Percentiles rank a stretch among this genome's conserved stretches.
Conservation (phyloP, 106 monocot species). For the Alisma plantagoaquatica region DNA sequence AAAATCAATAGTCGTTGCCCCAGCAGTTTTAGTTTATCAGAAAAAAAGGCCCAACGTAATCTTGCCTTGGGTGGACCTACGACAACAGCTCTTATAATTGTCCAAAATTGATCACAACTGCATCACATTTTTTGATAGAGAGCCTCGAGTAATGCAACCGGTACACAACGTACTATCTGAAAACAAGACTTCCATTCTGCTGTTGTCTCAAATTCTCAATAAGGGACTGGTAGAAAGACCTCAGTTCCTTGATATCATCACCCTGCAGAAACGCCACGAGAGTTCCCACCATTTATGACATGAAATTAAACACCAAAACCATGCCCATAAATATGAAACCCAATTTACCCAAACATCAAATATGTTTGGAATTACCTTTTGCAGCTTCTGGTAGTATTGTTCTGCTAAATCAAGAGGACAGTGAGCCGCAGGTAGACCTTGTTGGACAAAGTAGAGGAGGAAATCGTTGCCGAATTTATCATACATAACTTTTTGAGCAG, state of each 20-base stretch:
- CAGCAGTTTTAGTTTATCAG: too few relatives aligned
- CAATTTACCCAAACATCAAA: not conserved
- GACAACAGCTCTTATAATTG: too few relatives aligned
- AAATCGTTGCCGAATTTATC: constrained; percentile 79
- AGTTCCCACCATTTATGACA: too few relatives aligned
- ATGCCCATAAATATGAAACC: too few relatives aligned
- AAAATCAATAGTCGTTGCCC: too few relatives aligned
- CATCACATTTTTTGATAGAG: too few relatives aligned
- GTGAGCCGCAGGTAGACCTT: constrained; percentile 47
- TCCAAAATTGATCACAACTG: too few relatives aligned
- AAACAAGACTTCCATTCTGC: constrained; percentile 86
- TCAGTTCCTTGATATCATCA: constrained; percentile 63
- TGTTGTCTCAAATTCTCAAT: constrained; percentile 81
- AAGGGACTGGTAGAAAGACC: constrained; percentile 72
- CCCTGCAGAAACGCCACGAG: constrained; percentile 52
- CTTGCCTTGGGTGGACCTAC: too few relatives aligned
- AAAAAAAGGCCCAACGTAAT: too few relatives aligned
- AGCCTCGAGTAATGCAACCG: too few relatives aligned
- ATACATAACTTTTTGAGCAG: constrained; percentile 85
- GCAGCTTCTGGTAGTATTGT: constrained; percentile 70
- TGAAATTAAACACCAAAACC: too few relatives aligned
- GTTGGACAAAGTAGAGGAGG: constrained; percentile 47
- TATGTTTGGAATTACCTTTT: too few relatives aligned
- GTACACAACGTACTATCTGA: constrained; percentile 83
- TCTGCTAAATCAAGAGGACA: constrained; percentile 75